phyloP scores from a whole-genome alignment of 768 basidiomycete species.

The Crucibulum laeve region DNA sequence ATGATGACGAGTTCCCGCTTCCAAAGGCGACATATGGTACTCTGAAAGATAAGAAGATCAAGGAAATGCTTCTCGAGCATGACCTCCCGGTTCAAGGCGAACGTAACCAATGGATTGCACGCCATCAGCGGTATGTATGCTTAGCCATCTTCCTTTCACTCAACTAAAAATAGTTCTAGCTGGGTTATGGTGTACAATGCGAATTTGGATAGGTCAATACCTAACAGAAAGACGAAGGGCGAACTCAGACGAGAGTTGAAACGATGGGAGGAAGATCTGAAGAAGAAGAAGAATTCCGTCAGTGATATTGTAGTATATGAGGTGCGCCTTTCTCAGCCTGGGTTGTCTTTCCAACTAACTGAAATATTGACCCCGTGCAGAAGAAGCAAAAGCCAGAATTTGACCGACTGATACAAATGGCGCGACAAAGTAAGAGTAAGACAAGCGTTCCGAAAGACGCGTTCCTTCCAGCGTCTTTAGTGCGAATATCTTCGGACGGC shows the following conservation, averaged over 20 bases:
- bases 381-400: slow-evolving; percentile 36
- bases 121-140: slow-evolving; percentile 52
- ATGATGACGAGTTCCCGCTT: slow-evolving; percentile 39
- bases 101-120: slow-evolving; percentile 41
- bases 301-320: slow-evolving; percentile 34
- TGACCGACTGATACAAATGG: slow-evolving; percentile 29
- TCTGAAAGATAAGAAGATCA: slow-evolving; percentile 57
- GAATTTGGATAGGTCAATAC: slow-evolving; percentile 54
- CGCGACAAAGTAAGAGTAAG: slow-evolving; percentile 20
- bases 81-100: slow-evolving; percentile 50
- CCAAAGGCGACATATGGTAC: slow-evolving; percentile 65
- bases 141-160: neutral
- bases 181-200: slow-evolving; percentile 72
- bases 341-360: neutral
- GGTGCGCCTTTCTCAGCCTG: slow-evolving; percentile 21
- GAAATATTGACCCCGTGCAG: slow-evolving; percentile 16
- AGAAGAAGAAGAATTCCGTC: slow-evolving; percentile 34
- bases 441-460: slow-evolving; percentile 1
- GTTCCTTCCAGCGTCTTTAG: neutral
- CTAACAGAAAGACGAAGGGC: slow-evolving; percentile 37
- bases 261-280: slow-evolving; percentile 52
- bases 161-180: slow-evolving; percentile 28
- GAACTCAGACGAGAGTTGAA: slow-evolving; percentile 51
- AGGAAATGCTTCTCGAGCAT: slow-evolving; percentile 49
- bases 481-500: neutral